These are phyloP conservation scores for Trichophyton rubrum DNA, from an alignment of 2,329 filamentous ascomycete species.

Conservation along the genomic window DNA sequence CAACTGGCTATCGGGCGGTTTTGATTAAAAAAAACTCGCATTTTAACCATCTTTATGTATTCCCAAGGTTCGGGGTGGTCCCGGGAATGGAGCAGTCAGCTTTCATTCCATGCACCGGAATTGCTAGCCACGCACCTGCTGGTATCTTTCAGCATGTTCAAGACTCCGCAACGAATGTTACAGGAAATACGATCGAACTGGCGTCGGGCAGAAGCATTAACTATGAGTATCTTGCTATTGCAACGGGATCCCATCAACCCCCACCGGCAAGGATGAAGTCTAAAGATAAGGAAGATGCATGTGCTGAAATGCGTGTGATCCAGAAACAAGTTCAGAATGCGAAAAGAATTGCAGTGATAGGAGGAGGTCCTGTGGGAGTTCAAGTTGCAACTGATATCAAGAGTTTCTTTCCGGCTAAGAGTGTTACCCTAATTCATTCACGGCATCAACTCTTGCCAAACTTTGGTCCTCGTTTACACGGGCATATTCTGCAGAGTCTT, in stretches of 20 bases:
- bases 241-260: background rate
- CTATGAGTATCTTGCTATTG: background rate
- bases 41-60: background rate
- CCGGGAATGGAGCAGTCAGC: background rate
- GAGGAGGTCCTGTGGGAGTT: background rate
- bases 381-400: background rate
- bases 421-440: background rate
- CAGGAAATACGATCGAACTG: background rate
- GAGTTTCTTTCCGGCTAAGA: background rate
- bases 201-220: background rate
- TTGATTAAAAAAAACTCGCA: background rate
- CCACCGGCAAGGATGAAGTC: background rate
- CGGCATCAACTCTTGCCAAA: background rate
- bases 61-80: background rate
- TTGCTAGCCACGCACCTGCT: background rate
- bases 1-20: background rate
- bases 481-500: background rate
- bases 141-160: background rate
- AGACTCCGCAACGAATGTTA: background rate
- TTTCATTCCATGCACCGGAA: background rate
- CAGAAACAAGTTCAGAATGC: background rate
- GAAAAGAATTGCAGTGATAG: background rate
- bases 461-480: background rate
- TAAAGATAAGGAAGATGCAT: background rate
- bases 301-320: background rate